Evolutionary conservation across 2,329 filamentous ascomycete species (phyloP).

Genomic region (Aspergillus neoniger): DNA sequence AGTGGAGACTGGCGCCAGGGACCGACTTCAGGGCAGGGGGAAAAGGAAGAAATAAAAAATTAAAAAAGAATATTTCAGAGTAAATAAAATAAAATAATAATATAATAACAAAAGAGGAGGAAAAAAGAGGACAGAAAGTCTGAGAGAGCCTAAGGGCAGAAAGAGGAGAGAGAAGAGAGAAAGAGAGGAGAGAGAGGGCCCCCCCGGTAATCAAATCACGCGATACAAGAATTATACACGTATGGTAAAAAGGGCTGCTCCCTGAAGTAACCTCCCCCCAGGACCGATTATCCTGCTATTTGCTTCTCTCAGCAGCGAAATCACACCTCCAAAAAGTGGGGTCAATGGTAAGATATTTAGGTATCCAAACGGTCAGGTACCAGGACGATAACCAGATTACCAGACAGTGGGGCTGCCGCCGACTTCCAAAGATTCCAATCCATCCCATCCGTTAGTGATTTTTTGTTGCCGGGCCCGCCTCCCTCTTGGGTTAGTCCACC

Average conservation of each 20-base stretch:
- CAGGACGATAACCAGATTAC: background rate
- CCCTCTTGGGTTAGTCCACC: conserved; percentile 3
- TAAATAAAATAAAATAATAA: background rate
- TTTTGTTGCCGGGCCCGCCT: conserved; percentile 5
- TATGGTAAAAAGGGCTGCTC: too few species aligned
- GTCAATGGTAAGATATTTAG: conserved; percentile 2
- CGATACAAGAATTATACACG: too few species aligned
- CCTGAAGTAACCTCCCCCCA: too few species aligned
- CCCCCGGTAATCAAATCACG: too few species aligned
- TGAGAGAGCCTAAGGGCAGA: background rate
- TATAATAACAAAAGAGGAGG: too few species aligned
- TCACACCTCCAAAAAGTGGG: conserved; percentile 1
- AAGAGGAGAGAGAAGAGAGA: too few species aligned
- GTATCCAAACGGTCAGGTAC: conserved; percentile 14
- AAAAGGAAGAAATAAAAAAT: background rate
- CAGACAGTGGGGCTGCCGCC: conserved; percentile 18
- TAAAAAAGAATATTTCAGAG: background rate
- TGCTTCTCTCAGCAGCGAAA: background rate
- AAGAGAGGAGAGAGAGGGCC: too few species aligned
- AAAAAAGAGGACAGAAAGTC: background rate
- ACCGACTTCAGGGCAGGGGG: conserved; percentile 8
- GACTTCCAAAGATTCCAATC: conserved; percentile 23
- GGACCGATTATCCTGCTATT: too few species aligned
- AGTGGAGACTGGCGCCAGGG: conserved; percentile 28
- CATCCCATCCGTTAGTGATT: conserved; percentile 3